Base-by-base conservation (phyloP, 805 yeast species). In the Hanseniaspora meyeri region DNA sequence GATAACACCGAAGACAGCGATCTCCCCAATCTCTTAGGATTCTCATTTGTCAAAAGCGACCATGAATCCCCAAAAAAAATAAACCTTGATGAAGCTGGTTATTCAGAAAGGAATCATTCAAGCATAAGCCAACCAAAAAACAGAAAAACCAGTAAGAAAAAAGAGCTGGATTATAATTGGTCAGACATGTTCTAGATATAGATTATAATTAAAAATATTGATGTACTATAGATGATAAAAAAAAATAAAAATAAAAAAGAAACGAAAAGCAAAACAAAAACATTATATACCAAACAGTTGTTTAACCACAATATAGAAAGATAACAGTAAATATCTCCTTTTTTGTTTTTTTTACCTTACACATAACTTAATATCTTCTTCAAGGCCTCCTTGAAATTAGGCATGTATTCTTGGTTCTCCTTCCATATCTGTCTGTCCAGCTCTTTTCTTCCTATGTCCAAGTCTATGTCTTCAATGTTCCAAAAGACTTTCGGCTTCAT, bases 381-480 rank as follows among this genome's bases (percentile, higher is more conserved):
- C 14, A 60, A 40, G n/a, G 55, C 54, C 24, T 62, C 62, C 48
- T 59, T 59, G 4, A 59, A 45, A 24, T 53, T 58, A 2, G 57
- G 56, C 42, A 61, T 55, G 51, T 70, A 70, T 19, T 66, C 70
- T 50, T 70, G 72, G 45, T 85, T 87, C 56, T 86, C 91, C 62
- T 83, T 86, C 93, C 93, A 85, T 36, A 82, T 79, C 59, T 77
- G 78, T 48, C 86, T 72, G 66, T 87, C 95, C 68, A 83, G 78
- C 64, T 87, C 95, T 50, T 90, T 75, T 62, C 95, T 72, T 2
- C 95, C 95, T 0, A 86, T 76, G 66, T 87, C 95, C 62, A 83
- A 74, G 66, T 87, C 95, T 58, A 87, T 65, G 43, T 84, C 81
- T 61, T 83, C 87, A 51, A 85, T 68, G 24, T 49, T 43, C 50